These are phyloP conservation scores for Styphnolobium japonicum DNA, from an alignment of 306 rosid species.

Conservation along the genomic window DNA sequence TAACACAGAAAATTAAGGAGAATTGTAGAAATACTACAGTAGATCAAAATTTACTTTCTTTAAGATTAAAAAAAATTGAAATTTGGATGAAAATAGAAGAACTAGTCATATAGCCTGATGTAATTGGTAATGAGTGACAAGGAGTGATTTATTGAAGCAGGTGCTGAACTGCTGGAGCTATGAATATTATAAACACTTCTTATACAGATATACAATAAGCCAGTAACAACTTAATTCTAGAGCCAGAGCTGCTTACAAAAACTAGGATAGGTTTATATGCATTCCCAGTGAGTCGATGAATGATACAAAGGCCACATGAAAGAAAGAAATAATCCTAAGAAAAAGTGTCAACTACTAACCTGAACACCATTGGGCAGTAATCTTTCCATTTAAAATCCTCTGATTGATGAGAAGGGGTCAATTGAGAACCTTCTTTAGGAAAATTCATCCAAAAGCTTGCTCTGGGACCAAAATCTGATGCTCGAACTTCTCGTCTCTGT, in stretches of 20 bases:
- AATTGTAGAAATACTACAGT: background rate
- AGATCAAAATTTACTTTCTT: background rate
- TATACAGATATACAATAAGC: background rate
- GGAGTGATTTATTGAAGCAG: background rate
- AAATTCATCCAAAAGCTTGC: slow-evolving; percentile 99
- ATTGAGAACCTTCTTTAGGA: slow-evolving; percentile 92
- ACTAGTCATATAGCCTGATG: background rate
- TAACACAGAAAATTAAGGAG: background rate
- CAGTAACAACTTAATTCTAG: background rate
- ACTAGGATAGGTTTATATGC: slow-evolving; percentile 10
- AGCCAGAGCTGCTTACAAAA: background rate
- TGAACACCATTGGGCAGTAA: slow-evolving; percentile 98
- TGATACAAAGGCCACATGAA: background rate
- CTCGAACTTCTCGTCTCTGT: slow-evolving; percentile 91
- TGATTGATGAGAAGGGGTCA: slow-evolving; percentile 96
- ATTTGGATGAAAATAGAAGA: background rate
- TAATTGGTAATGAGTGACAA: background rate
- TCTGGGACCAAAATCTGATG: slow-evolving; percentile 89
- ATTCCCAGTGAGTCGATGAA: slow-evolving; percentile 23
- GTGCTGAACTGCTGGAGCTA: background rate
- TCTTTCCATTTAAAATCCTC: slow-evolving; percentile 99
- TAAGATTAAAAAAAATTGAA: background rate
- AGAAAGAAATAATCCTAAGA: slow-evolving; percentile 6
- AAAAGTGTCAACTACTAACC: slow-evolving; percentile 48
- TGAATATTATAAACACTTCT: background rate